phyloP scores from a whole-genome alignment of 495 filamentous ascomycete species.

The Penicillium bovifimosum region DNA sequence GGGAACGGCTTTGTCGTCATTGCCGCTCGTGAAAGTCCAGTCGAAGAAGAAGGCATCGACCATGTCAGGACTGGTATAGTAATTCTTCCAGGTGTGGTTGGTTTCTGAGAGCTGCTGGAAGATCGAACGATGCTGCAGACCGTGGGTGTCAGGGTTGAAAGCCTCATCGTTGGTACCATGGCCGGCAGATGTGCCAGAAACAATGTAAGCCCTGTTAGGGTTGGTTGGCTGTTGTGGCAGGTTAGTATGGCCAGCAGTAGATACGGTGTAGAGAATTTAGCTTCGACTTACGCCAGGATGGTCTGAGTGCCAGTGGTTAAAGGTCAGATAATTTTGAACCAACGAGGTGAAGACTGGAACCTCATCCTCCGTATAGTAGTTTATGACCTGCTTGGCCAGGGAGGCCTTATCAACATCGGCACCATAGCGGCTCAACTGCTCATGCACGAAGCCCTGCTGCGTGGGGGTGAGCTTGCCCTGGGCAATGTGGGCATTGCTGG shows the following conservation, averaged over 20 bases:
- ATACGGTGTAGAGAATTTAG: background rate
- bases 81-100: conserved; percentile 46
- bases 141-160: conserved; percentile 30
- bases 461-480: conserved; percentile 26
- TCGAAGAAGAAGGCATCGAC: conserved; percentile 34
- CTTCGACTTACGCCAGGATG: conserved; percentile 39
- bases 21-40: conserved; percentile 37
- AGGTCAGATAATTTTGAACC: conserved; percentile 47
- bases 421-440: conserved; percentile 37
- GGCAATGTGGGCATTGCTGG: conserved; percentile 35
- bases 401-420: conserved; percentile 29
- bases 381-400: conserved; percentile 41
- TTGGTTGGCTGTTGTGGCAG: conserved; percentile 32
- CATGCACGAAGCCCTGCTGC: conserved; percentile 45
- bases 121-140: conserved; percentile 38
- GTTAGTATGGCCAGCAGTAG: conserved; percentile 6
- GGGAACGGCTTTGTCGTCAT: conserved; percentile 29
- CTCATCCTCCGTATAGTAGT: conserved; percentile 47
- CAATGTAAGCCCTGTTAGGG: conserved; percentile 44
- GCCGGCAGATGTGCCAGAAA: conserved; percentile 43
- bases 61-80: conserved; percentile 34
- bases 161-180: conserved; percentile 42
- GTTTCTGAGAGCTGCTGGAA: conserved; percentile 45
- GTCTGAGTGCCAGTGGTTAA: conserved; percentile 49
- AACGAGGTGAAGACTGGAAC: conserved; percentile 42